Evolutionary conservation across 129 eudicot species (phyloP), one percentile per base, ranked within the genome.

Genomic region (Deinandra increscens): DNA sequence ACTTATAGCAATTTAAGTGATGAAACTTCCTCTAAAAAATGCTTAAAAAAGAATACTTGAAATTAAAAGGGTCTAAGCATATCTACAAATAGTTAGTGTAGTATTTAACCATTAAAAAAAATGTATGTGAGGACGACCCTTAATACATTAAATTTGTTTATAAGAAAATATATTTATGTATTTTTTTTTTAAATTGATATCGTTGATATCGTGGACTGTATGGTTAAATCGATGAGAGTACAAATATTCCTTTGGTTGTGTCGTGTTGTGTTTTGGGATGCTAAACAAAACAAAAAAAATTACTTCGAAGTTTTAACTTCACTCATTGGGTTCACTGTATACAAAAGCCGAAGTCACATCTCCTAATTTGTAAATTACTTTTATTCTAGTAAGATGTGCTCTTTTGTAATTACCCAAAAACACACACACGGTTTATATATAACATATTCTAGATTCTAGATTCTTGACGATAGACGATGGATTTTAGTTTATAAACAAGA

Each of bases 171-270:
- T 49, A 4, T 45, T 48, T 49, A 13, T 53, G 31, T 9, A 45
- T n/a, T n/a, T n/a, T n/a, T n/a, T n/a, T n/a, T n/a, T n/a, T n/a
- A n/a, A n/a, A n/a, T n/a, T n/a, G n/a, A n/a, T n/a, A n/a, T n/a
- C n/a, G 42, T 7, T 73, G 75, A 69, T 34, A 68, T 22, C 26
- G 75, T 69, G 70, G 75, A 76, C 60, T 69, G 70, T 76, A 60
- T 76, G 75, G 80, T 76, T 69, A 76, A 76, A 76, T 76, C 81
- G 46, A 69, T 49, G 70, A 68, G 80, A 9, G 80, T 68, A 76
- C 81, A 76, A 60, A 76, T 76, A 76, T 76, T 76, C 81, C 70
- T 76, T 76, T 76, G 65, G 75, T 63, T 38, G 23, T 76, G 81
- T 76, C 80, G 75, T 69, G 37, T 76, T 76, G 70, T 69, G 75